Evolutionary conservation across 176 grass and related monocot genomes (phyloP).

Genomic region (Ananas comosus): DNA sequence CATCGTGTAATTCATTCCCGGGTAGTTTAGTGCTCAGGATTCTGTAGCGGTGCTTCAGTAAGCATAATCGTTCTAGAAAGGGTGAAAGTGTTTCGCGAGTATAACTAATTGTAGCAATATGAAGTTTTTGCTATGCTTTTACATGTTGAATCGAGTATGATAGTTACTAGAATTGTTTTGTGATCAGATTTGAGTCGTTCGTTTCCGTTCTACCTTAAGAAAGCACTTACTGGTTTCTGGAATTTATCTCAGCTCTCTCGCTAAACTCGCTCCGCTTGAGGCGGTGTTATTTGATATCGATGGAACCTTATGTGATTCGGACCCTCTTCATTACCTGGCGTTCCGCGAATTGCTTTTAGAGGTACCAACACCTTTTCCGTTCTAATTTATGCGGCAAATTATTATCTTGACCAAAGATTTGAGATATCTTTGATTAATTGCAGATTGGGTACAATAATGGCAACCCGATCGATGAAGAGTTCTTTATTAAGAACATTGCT

Average conservation of each 20-base stretch:
- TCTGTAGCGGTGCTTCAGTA: too few species aligned
- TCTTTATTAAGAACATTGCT: slow-evolving; percentile 88
- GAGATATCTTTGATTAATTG: background rate
- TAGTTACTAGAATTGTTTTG: too few species aligned
- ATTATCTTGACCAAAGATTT: background rate
- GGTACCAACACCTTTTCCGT: slow-evolving; percentile 15
- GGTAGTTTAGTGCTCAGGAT: too few species aligned
- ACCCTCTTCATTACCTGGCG: slow-evolving; percentile 74
- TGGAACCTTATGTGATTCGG: slow-evolving; percentile 79
- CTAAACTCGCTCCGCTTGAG: slow-evolving; percentile 48
- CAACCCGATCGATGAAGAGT: slow-evolving; percentile 67
- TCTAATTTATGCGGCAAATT: background rate
- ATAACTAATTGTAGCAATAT: too few species aligned
- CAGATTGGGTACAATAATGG: slow-evolving; percentile 98
- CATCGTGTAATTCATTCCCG: too few species aligned
- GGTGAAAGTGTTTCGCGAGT: too few species aligned
- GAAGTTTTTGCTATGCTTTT: too few species aligned
- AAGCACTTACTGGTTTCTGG: background rate
- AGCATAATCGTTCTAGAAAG: too few species aligned
- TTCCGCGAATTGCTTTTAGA: slow-evolving; percentile 75
- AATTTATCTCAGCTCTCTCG: slow-evolving; percentile 35
- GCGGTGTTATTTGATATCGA: slow-evolving; percentile 89
- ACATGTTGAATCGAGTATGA: too few species aligned
- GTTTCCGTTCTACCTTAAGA: too few species aligned
- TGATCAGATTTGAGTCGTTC: too few species aligned